These are phyloP conservation scores for Fusarium praegraminearum DNA, from an alignment of 2,329 filamentous ascomycete species.

Conservation along the genomic window DNA sequence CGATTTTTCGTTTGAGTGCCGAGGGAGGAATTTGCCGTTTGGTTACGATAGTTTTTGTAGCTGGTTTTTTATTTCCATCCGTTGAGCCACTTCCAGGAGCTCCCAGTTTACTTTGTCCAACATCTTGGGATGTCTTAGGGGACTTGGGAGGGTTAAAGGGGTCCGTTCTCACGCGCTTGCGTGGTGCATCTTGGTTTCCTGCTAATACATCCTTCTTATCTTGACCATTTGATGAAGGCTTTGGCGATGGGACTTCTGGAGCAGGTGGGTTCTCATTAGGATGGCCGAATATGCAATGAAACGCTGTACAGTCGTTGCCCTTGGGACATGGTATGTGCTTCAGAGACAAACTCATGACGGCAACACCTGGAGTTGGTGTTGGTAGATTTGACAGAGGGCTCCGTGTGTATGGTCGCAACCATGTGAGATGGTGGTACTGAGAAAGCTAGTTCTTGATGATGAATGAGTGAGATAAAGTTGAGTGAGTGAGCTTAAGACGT, in stretches of 20 bases:
- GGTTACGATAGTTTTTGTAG: slow-evolving; percentile 37
- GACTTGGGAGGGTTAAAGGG: slow-evolving; percentile 25
- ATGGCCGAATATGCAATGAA: slow-evolving; percentile 65
- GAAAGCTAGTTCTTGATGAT: not conserved
- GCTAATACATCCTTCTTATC: slow-evolving; percentile 16
- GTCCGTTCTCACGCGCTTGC: slow-evolving; percentile 50
- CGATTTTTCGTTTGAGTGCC: slow-evolving; percentile 47
- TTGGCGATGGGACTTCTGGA: slow-evolving; percentile 12
- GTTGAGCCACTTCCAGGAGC: slow-evolving; percentile 10
- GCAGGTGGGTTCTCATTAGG: slow-evolving; percentile 50
- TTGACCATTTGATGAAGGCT: slow-evolving; percentile 1
- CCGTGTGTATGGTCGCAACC: no score
- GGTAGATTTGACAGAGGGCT: not conserved
- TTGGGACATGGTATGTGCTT: slow-evolving; percentile 65
- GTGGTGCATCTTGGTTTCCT: slow-evolving; percentile 47
- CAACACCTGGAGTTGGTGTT: not conserved
- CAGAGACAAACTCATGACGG: slow-evolving; percentile 56
- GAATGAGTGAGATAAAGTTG: slow-evolving; percentile 2
- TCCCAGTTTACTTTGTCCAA: slow-evolving; percentile 11
- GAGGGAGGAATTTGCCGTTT: slow-evolving; percentile 53
- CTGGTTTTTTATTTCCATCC: slow-evolving; percentile 1
- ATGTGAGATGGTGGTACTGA: not conserved
- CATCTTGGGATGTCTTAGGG: slow-evolving; percentile 15
- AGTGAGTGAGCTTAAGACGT: slow-evolving; percentile 7
- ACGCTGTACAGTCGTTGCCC: slow-evolving; percentile 61